Evolutionary conservation across 1,139 yeast species (phyloP), one percentile per base, ranked within the genome.

Genomic region (Saccharomycopsis hybrid): DNA sequence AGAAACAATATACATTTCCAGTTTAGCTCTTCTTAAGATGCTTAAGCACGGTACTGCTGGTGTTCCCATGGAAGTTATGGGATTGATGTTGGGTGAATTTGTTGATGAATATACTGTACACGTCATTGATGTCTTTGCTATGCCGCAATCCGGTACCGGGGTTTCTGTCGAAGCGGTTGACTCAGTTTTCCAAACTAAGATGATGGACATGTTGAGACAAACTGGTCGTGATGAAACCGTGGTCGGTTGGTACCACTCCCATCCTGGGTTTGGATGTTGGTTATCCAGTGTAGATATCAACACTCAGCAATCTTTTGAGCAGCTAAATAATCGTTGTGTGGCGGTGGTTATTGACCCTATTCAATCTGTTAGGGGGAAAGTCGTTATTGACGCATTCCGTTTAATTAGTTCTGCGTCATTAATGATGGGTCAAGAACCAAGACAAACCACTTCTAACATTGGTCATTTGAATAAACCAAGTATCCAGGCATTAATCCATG

Each of bases 31-130:
- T 53, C 74, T 94, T 56, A 94, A 94, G 68, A 92, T 92, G 98
- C 78, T 92, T 63, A 92, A 90, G 68, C 98, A 92, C 65, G 97
- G 98, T 44, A 77, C 97, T 62, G 97, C 98, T 1, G 99, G 99
- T 64, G 98, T 94, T 50, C 99, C 99, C 18, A 94, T 94, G 99
- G 99, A 94, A 72, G 99, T 94, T 47, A 94, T 94, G 99, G 99
- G 99, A 2, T 76, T 94, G 58, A 94, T 94, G 99, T 78, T 94
- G 60, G 99, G 99, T 47, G 97, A 92, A 61, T 90, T 92, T 68
- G 95, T 94, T 30, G 98, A 94, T 66, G 98, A 94, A 56, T 92
- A 86, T 69, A 94, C 98, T 1, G 94, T 94, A 44, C 96, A 90
- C 61, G 98, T 92, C 39, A 89, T 88, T 56, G 98, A 92, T 64